These are phyloP conservation scores for Microdochium paspali DNA, from an alignment of 2,329 filamentous ascomycete species.

Conservation along the genomic window DNA sequence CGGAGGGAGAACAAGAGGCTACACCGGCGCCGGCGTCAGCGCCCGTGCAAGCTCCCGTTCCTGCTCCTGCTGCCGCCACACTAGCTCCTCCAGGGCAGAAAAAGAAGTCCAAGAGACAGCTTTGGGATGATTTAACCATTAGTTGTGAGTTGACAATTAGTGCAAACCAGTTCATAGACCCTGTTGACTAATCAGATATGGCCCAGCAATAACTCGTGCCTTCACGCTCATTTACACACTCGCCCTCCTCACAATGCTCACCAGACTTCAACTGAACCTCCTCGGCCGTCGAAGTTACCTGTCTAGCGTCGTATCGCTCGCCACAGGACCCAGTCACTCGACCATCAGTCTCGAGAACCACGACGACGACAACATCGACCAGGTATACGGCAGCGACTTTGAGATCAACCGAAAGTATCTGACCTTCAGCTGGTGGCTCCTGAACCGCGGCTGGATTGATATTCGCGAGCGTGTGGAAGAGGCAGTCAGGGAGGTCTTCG, in stretches of 20 bases:
- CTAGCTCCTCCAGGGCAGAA: conserved; percentile 20
- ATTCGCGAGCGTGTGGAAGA: conserved; percentile 71
- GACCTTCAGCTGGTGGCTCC: conserved; percentile 95
- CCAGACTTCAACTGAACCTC: conserved; percentile 91
- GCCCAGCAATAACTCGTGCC: conserved; percentile 75
- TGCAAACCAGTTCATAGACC: not conserved
- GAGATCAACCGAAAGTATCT: conserved; percentile 93
- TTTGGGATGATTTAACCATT: conserved; percentile 97
- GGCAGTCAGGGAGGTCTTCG: conserved; percentile 86
- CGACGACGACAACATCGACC: conserved; percentile 77
- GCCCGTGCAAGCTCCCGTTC: conserved; percentile 5
- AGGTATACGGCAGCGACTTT: conserved; percentile 84
- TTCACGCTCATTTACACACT: conserved; percentile 91
- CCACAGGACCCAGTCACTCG: conserved; percentile 62
- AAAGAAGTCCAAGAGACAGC: conserved; percentile 75
- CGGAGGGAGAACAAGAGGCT: conserved; percentile 11
- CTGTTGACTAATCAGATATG: not conserved
- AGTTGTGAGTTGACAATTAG: conserved; percentile 58
- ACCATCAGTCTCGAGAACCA: conserved; percentile 88
- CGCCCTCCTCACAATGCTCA: conserved; percentile 81
- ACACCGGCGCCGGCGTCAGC: conserved; percentile 15
- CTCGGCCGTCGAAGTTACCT: conserved; percentile 92
- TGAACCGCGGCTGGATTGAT: conserved; percentile 82
- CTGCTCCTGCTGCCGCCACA: conserved; percentile 12
- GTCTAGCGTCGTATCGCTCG: conserved; percentile 86